Conservation (phyloP, 2,329 filamentous ascomycete genomes). For the Fusarium foetens region DNA sequence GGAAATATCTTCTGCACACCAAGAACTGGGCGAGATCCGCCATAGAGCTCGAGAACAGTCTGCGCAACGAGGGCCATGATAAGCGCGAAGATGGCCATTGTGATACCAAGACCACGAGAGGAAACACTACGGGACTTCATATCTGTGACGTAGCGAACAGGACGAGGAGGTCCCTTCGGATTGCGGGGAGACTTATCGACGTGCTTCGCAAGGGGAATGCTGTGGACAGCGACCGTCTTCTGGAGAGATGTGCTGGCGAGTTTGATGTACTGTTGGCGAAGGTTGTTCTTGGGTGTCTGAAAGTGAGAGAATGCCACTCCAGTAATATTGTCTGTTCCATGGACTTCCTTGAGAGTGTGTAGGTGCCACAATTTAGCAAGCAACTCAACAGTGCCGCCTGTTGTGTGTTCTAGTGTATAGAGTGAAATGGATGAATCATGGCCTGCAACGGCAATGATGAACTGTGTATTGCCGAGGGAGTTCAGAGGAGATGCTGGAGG, state of each 20-base stretch:
- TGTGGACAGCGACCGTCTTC: constrained; percentile 83
- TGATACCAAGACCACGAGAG: constrained; percentile 61
- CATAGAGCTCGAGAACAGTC: constrained; percentile 71
- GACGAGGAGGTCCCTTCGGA: constrained; percentile 55
- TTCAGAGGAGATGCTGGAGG: constrained; percentile 61
- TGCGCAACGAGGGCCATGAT: constrained; percentile 71
- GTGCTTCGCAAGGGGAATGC: constrained; percentile 71
- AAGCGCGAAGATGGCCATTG: constrained; percentile 66
- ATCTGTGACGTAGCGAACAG: constrained; percentile 76
- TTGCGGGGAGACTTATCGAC: constrained; percentile 51
- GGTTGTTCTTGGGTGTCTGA: constrained; percentile 60
- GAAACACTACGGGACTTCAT: constrained; percentile 65
- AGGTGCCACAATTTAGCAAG: constrained; percentile 64
- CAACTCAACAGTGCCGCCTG: constrained; percentile 58
- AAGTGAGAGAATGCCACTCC: constrained; percentile 69
- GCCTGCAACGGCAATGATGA: constrained; percentile 81
- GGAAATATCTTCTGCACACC: constrained; percentile 68
- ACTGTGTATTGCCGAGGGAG: constrained; percentile 74
- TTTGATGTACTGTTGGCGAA: constrained; percentile 63
- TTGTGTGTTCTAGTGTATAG: constrained; percentile 78
- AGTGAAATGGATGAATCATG: constrained; percentile 83
- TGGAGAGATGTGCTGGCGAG: constrained; percentile 84
- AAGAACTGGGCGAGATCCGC: constrained; percentile 65
- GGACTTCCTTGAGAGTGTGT: constrained; percentile 63
- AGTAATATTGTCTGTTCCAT: constrained; percentile 66